Percentiles rank a stretch among this genome's conserved stretches.
Conservation (phyloP, 108 stramenopile species). For the Epithemia pelagica region DNA sequence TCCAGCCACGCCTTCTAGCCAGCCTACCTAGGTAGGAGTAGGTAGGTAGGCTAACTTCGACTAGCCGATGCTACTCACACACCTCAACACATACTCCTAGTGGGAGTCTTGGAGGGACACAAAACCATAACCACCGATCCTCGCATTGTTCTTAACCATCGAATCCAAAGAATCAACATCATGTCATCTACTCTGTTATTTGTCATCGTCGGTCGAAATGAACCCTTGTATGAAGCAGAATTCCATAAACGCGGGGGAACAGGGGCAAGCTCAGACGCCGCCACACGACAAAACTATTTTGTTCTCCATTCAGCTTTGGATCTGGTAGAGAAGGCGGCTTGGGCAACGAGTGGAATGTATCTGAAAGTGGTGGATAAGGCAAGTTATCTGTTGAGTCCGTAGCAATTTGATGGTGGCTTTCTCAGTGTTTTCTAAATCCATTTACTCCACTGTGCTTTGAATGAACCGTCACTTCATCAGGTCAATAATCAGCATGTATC, state of each 20-base stretch:
- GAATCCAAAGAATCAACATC: not conserved
- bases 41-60: too few species aligned
- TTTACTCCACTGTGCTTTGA: not conserved
- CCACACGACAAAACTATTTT: constrained; percentile 89
- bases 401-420: not conserved
- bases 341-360: constrained; percentile 84
- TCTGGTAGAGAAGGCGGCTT: constrained; percentile 84
- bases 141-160: too few species aligned
- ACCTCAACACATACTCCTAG: too few species aligned
- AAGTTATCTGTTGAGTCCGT: too few species aligned
- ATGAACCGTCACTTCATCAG: constrained; percentile 18
- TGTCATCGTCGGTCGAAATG: constrained; percentile 80
- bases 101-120: too few species aligned
- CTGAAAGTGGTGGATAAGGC: constrained; percentile 87
- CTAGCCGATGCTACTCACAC: too few species aligned
- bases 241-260: constrained; percentile 45
- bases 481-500: constrained; percentile 92
- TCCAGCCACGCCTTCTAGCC: too few species aligned
- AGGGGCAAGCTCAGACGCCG: constrained; percentile 42
- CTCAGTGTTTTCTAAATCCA: not conserved
- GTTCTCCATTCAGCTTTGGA: constrained; percentile 90
- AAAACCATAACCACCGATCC: too few species aligned
- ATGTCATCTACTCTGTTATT: constrained; percentile 40
- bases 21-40: too few species aligned
- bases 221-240: constrained; percentile 84